A percentile compares a stretch with the other conserved stretches of the same genome.
Conservation (phyloP, 2,329 filamentous ascomycete genomes). For the Fusarium sp. region DNA sequence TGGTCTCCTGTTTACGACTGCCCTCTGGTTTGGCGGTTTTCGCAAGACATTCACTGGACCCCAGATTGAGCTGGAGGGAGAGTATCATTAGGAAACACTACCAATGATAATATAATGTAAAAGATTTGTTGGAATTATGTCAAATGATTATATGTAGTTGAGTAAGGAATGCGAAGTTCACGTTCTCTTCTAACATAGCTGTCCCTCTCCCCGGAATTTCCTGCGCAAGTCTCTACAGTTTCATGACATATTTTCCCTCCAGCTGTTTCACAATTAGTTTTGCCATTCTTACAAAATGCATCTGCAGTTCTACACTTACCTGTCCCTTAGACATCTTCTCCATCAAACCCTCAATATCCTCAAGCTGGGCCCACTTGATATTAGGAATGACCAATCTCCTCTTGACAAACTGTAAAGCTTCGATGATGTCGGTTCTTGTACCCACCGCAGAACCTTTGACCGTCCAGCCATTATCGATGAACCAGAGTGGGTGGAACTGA, state of each 20-base stretch:
- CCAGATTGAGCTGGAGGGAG: slow-evolving; percentile 14
- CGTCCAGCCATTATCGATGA: slow-evolving; percentile 54
- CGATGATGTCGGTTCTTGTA: slow-evolving; percentile 55
- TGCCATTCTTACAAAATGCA: fast-evolving
- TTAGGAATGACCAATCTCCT: slow-evolving; percentile 29
- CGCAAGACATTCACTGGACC: slow-evolving; percentile 44
- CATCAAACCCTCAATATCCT: slow-evolving; percentile 35
- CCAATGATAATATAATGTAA: fast-evolving
- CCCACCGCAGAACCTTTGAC: slow-evolving; percentile 56
- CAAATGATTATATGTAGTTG: not conserved
- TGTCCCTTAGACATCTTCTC: slow-evolving; percentile 33
- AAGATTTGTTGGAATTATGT: fast-evolving
- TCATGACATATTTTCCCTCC: slow-evolving; percentile 39
- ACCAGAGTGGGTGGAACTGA: slow-evolving; percentile 52
- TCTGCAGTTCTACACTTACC: slow-evolving; percentile 8
- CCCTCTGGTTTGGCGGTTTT: slow-evolving; percentile 36
- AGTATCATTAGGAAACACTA: not conserved
- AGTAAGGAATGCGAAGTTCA: not conserved
- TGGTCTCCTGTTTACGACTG: slow-evolving; percentile 36
- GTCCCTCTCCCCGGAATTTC: too few species aligned
- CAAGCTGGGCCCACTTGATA: slow-evolving; percentile 27
- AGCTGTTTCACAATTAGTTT: not conserved
- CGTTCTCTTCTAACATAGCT: not conserved
- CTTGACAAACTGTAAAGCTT: slow-evolving; percentile 58
- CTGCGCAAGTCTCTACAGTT: not conserved